Conservation (phyloP, 2,329 filamentous ascomycete genomes). For the Trichoderma harzianum region DNA sequence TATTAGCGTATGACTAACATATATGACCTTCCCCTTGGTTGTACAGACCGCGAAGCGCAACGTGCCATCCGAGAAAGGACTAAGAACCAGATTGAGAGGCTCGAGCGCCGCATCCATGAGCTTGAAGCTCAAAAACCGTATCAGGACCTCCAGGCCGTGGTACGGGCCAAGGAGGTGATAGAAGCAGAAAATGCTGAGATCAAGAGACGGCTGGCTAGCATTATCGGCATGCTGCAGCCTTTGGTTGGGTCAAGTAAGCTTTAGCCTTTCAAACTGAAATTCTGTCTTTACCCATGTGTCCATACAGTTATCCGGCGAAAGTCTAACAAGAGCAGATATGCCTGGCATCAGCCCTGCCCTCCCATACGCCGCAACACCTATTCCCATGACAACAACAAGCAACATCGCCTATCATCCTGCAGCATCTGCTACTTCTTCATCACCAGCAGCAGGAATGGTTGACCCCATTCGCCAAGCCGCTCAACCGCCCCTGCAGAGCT, state of each 20-base stretch:
- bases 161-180: constrained; percentile 72
- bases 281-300: background rate
- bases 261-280: background rate
- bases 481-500: background rate
- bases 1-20: background rate
- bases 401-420: constrained; percentile 20
- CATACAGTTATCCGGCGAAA: background rate
- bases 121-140: constrained; percentile 78
- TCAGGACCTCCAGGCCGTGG: constrained; percentile 72
- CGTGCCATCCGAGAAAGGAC: constrained; percentile 80
- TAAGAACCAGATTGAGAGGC: constrained; percentile 70
- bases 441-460: background rate
- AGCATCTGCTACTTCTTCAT: background rate
- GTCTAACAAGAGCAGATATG: background rate
- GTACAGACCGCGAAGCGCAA: constrained; percentile 76
- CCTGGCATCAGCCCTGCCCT: constrained; percentile 34
- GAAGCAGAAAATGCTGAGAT: constrained; percentile 79
- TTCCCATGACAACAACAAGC: constrained; percentile 21
- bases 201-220: constrained; percentile 61
- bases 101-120: constrained; percentile 71
- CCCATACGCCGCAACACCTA: constrained; percentile 26
- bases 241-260: constrained; percentile 40
- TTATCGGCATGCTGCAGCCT: constrained; percentile 63
- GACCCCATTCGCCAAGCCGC: background rate
- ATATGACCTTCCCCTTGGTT: constrained; percentile 11